These are phyloP conservation scores for Acacia pycnantha DNA, from an alignment of 331 rosid species.

Conservation along the genomic window DNA sequence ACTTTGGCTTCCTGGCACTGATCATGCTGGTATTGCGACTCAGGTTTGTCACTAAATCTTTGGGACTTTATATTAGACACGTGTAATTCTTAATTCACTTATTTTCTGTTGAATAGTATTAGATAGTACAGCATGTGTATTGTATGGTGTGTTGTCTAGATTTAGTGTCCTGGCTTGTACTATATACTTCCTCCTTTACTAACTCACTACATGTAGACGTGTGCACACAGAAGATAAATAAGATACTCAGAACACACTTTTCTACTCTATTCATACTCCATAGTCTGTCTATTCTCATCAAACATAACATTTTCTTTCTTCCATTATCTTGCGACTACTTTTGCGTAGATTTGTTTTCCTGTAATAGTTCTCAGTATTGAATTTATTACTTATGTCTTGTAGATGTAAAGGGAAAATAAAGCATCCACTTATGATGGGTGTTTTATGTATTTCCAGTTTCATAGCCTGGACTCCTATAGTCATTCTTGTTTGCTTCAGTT, in stretches of 20 bases:
- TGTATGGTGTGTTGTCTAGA: background rate
- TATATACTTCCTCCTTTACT: background rate
- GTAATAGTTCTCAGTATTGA: background rate
- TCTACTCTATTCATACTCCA: background rate
- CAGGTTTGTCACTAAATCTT: slow-evolving; percentile 59
- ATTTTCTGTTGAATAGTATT: background rate
- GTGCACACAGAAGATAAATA: background rate
- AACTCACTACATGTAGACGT: background rate
- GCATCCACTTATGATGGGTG: background rate
- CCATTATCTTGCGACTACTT: background rate
- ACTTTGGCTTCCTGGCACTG: slow-evolving; percentile 98
- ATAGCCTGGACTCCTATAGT: background rate
- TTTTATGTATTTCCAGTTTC: background rate
- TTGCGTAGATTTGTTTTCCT: background rate
- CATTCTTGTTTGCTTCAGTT: background rate
- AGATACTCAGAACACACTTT: background rate
- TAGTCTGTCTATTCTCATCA: background rate
- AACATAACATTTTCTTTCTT: background rate
- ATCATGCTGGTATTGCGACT: slow-evolving; percentile 99
- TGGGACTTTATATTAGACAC: background rate
- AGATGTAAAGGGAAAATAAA: background rate
- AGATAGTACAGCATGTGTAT: background rate
- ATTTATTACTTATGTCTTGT: background rate
- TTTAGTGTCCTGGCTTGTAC: background rate
- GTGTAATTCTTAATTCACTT: background rate